Conservation (phyloP, 495 filamentous ascomycete genomes). For the Hypoxylon cercidicola region DNA sequence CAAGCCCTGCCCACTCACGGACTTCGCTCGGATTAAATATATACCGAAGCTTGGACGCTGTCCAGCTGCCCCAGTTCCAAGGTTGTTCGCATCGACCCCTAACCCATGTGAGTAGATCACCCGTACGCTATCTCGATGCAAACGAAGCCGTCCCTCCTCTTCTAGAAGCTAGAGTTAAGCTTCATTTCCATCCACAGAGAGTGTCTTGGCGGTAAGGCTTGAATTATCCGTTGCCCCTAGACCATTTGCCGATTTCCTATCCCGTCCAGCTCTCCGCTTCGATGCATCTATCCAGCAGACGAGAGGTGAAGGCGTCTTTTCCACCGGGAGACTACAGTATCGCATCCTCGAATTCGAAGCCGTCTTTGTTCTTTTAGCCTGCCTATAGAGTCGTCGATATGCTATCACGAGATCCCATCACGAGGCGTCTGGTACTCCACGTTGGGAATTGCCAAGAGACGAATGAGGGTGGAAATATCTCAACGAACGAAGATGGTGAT, state of each 20-base stretch:
- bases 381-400: conserved; percentile 25
- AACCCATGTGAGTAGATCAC: conserved; percentile 37
- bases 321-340: conserved; percentile 7
- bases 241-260: conserved; percentile 33
- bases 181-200: conserved; percentile 22
- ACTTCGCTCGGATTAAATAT: conserved; percentile 7
- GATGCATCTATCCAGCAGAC: conserved; percentile 21
- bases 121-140: conserved; percentile 9
- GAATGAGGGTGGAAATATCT: conserved; percentile 21
- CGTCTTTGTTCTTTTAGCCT: conserved; percentile 18
- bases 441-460: conserved; percentile 27
- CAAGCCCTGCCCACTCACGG: no score
- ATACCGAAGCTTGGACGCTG: conserved; percentile 1
- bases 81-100: conserved; percentile 11
- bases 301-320: conserved; percentile 9
- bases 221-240: conserved; percentile 36
- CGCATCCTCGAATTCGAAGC: conserved; percentile 15
- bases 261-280: conserved; percentile 29
- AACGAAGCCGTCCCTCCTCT: conserved; percentile 32
- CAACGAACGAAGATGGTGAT: conserved; percentile 24
- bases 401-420: conserved; percentile 33
- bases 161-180: conserved; percentile 34
- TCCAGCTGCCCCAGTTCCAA: conserved; percentile 1
- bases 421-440: conserved; percentile 20
- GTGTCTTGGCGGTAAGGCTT: conserved; percentile 42